These are phyloP conservation scores for Clavispora phyllophila DNA, from an alignment of 805 yeast species.

Conservation along the genomic window DNA sequence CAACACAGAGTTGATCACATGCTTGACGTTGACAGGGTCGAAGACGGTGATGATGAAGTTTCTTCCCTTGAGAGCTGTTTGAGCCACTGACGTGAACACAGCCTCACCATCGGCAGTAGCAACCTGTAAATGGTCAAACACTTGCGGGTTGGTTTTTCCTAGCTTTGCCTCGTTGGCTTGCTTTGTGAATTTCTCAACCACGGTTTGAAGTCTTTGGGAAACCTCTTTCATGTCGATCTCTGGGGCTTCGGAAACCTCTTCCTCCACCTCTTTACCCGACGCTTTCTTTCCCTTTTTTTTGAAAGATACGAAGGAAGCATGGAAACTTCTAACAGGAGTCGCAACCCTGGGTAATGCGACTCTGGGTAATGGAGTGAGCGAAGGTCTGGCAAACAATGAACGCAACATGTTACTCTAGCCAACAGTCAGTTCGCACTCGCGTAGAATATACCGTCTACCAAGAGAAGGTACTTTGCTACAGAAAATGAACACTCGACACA, in stretches of 20 bases:
- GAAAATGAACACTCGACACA: too few relatives aligned
- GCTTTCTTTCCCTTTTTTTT: conserved; percentile 9
- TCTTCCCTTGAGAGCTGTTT: conserved; percentile 65
- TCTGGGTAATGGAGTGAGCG: background rate
- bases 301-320: conserved; percentile 4
- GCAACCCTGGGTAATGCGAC: background rate
- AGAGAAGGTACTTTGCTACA: too few relatives aligned
- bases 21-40: conserved; percentile 71
- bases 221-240: conserved; percentile 29
- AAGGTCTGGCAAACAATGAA: conserved; percentile 1
- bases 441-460: background rate
- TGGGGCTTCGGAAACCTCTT: conserved; percentile 4
- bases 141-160: conserved; percentile 63
- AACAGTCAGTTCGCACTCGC: background rate
- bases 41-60: conserved; percentile 75
- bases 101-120: conserved; percentile 41
- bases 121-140: conserved; percentile 58
- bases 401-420: conserved; percentile 4
- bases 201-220: conserved; percentile 39
- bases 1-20: conserved; percentile 65
- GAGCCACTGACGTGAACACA: conserved; percentile 62
- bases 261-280: background rate
- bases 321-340: conserved; percentile 1
- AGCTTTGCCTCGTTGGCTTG: conserved; percentile 58
- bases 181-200: conserved; percentile 50